Percentiles rank a stretch among this genome's conserved stretches.
Conservation (phyloP, 148 eudicot genomes). For the Camellia lanceoleosa region DNA sequence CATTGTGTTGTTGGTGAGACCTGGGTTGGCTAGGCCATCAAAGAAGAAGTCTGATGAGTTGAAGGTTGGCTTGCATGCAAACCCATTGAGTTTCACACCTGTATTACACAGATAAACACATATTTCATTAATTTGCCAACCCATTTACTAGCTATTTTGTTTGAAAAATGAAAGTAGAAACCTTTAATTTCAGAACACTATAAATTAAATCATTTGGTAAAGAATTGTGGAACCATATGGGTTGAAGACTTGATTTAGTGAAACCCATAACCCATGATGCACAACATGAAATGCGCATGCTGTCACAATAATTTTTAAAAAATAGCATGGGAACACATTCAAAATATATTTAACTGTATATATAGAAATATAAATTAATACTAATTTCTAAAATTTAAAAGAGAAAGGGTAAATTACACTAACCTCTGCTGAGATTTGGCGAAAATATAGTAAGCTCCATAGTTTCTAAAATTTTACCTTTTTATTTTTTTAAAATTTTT, state of each 20-base stretch:
- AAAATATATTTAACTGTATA: too few relatives aligned
- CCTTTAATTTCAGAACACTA: too few relatives aligned
- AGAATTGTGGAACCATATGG: background rate
- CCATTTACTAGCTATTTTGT: background rate
- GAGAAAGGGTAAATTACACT: too few relatives aligned
- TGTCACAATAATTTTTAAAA: too few relatives aligned
- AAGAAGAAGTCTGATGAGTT: conserved; percentile 24
- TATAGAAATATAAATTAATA: too few relatives aligned
- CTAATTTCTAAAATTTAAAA: too few relatives aligned
- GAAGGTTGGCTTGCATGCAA: conserved; percentile 17
- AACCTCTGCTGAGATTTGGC: too few relatives aligned
- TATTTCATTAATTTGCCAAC: background rate
- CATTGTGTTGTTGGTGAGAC: conserved; percentile 27
- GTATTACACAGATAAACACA: background rate
- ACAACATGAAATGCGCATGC: too few relatives aligned
- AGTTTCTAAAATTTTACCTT: too few relatives aligned
- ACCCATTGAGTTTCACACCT: conserved; percentile 26
- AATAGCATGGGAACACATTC: too few relatives aligned
- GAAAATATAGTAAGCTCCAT: too few relatives aligned
- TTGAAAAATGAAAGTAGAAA: background rate
- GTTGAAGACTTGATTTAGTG: background rate
- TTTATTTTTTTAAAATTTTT: too few relatives aligned
- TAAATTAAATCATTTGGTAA: background rate
- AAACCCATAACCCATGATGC: background rate
- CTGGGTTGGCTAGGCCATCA: conserved; percentile 21